Percentiles rank a stretch among this genome's conserved stretches.
These are phyloP conservation scores for Elaeagnus macrophylla DNA, from an alignment of 306 rosid genomes.

Conservation along the genomic window DNA sequence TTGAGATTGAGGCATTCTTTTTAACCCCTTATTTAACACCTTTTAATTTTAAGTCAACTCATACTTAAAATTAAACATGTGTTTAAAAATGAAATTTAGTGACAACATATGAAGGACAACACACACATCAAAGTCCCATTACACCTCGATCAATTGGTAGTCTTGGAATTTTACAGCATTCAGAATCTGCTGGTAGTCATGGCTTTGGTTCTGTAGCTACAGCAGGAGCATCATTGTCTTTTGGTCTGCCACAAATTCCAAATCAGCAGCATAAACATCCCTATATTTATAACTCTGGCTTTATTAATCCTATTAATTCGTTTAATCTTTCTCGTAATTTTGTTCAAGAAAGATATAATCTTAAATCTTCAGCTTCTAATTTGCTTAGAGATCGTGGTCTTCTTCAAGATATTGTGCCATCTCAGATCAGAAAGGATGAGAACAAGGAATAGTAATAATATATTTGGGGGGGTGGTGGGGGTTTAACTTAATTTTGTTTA, in stretches of 20 bases:
- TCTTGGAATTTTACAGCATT: constrained; percentile 26
- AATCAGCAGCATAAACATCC: constrained; percentile 19
- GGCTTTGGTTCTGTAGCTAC: constrained; percentile 13
- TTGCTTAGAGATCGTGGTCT: constrained; percentile 62
- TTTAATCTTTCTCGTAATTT: constrained; percentile 15
- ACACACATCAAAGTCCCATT: constrained; percentile 58
- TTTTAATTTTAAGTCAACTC: too few species aligned
- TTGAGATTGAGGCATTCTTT: too few species aligned
- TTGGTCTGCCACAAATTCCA: background rate
- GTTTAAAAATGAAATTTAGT: too few species aligned
- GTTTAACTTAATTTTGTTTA: background rate
- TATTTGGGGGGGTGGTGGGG: too few species aligned
- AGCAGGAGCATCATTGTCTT: constrained; percentile 5
- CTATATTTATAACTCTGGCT: constrained; percentile 17
- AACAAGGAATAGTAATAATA: constrained; percentile 8
- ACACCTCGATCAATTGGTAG: constrained; percentile 31
- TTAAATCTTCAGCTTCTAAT: constrained; percentile 11
- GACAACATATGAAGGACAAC: constrained; percentile 91
- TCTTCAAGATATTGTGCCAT: constrained; percentile 68
- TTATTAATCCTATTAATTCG: too few species aligned
- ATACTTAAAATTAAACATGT: too few species aligned
- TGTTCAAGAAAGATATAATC: constrained; percentile 24
- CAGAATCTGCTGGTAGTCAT: constrained; percentile 10
- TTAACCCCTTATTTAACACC: too few species aligned
- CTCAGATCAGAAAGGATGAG: constrained; percentile 41